Conservation (phyloP, 2,329 filamentous ascomycete genomes). For the Talaromyces pinophilus region DNA sequence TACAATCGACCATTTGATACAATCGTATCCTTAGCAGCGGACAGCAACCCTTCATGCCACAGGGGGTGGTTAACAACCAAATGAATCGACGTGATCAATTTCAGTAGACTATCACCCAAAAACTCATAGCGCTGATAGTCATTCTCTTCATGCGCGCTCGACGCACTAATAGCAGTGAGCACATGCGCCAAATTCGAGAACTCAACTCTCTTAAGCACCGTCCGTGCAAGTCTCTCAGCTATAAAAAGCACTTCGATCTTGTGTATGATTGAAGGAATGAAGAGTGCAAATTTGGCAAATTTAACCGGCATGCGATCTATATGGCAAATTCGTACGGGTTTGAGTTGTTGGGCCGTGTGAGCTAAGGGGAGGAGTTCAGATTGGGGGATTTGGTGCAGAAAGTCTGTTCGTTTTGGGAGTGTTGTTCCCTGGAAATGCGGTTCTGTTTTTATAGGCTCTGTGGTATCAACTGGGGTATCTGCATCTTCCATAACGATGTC, state of each 20-base stretch:
- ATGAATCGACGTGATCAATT: conserved; percentile 69
- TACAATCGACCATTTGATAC: conserved; percentile 76
- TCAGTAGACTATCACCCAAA: conserved; percentile 80
- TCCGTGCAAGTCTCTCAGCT: conserved; percentile 60
- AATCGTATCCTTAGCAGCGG: conserved; percentile 65
- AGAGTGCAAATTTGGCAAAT: conserved; percentile 55
- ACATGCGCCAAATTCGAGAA: conserved; percentile 61
- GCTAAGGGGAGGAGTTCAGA: conserved; percentile 26
- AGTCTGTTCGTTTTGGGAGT: conserved; percentile 38
- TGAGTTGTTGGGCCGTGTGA: conserved; percentile 27
- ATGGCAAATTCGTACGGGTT: conserved; percentile 30
- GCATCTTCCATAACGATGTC: conserved; percentile 11
- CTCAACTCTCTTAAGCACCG: conserved; percentile 54
- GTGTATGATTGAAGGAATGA: conserved; percentile 73
- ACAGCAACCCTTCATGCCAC: conserved; percentile 77
- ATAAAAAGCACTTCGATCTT: conserved; percentile 67
- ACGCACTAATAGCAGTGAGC: conserved; percentile 69
- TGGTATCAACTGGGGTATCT: conserved; percentile 2
- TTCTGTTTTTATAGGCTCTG: conserved; percentile 18
- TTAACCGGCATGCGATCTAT: conserved; percentile 48
- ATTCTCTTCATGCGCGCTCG: conserved; percentile 58
- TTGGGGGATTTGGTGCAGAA: conserved; percentile 32
- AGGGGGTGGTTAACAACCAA: conserved; percentile 60
- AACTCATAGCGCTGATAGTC: conserved; percentile 88
- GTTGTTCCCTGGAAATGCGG: conserved; percentile 31